Conservation (phyloP, 345 rosid species). For the Psidium guajava region DNA sequence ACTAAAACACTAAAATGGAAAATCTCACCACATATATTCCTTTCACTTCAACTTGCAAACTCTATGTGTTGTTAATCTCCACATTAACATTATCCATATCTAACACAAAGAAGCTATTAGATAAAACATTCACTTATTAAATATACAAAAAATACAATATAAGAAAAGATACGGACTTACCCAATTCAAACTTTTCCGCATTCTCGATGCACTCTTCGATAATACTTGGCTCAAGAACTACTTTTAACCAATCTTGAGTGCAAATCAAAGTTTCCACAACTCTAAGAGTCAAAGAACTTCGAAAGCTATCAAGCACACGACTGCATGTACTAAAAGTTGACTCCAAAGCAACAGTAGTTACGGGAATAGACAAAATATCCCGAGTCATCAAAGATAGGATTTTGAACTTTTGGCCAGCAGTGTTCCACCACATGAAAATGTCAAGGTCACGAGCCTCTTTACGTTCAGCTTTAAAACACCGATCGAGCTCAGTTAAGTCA, state of each 20-base stretch:
- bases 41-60: background rate
- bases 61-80: background rate
- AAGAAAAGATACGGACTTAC: background rate
- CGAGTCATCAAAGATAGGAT: no score
- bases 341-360: no score
- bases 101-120: background rate
- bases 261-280: background rate
- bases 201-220: background rate
- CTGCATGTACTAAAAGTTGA: no score
- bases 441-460: no score
- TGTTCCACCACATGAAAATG: no score
- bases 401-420: no score
- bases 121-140: background rate
- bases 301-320: background rate
- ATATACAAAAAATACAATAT: background rate
- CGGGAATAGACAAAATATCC: no score
- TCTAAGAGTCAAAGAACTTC: background rate
- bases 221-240: accelerated
- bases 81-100: background rate
- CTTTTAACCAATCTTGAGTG: background rate
- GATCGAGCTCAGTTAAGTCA: no score
- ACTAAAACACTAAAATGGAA: background rate
- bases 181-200: background rate
- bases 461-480: no score
- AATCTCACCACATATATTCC: background rate